phyloP scores from a whole-genome alignment of 139 green algal genomes.

The Pycnococcus provasolii region DNA sequence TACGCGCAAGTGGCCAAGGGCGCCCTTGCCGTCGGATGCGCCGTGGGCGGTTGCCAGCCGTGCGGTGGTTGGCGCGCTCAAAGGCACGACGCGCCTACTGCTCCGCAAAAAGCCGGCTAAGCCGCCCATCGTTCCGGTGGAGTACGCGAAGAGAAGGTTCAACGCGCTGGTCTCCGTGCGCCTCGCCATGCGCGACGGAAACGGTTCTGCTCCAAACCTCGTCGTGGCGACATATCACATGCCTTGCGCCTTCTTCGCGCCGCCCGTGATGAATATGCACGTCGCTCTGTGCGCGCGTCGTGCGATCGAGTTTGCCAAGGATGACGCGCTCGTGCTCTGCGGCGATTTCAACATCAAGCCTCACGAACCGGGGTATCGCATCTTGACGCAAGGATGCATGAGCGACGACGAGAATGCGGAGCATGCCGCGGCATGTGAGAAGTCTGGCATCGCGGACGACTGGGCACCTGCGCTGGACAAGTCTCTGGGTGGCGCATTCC shows the following conservation, averaged over 20 bases:
- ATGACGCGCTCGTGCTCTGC: no score
- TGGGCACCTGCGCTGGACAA: no score
- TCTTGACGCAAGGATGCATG: constrained; percentile 2
- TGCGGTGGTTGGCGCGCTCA: not conserved
- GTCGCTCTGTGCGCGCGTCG: not conserved
- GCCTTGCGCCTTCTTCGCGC: constrained; percentile 29
- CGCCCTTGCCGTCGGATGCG: not conserved
- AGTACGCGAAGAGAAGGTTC: constrained; percentile 13
- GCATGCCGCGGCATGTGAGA: no score
- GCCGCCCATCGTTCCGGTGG: not conserved
- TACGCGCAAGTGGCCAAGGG: constrained; percentile 18
- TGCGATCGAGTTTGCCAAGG: no score
- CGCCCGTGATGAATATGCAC: constrained; percentile 33
- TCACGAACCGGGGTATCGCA: not conserved
- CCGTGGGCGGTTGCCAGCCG: not conserved
- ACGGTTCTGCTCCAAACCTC: constrained; percentile 1
- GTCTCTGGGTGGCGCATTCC: not conserved
- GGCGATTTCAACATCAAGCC: constrained; percentile 31
- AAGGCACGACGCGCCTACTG: not conserved
- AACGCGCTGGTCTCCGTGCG: constrained; percentile 24
- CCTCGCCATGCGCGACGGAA: constrained; percentile 7
- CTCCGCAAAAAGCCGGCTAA: not conserved
- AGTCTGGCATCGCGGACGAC: no score
- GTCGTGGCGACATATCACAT: constrained; percentile 35
- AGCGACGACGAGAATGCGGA: no score